Conservation (phyloP, 2,329 filamentous ascomycete genomes). For the Didymella lethalis region DNA sequence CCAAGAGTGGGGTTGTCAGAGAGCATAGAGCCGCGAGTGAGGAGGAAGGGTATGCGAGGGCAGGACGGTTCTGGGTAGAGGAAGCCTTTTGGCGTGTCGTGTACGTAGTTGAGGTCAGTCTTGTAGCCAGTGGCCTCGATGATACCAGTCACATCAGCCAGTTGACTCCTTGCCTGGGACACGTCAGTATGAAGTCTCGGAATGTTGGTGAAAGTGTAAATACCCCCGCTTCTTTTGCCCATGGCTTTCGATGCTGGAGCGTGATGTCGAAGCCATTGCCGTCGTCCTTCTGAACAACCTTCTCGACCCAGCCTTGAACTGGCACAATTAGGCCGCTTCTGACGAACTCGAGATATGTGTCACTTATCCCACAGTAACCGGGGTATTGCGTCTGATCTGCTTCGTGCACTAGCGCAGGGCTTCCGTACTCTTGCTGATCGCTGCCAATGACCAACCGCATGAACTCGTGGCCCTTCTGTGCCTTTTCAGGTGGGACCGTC, state of each 20-base stretch:
- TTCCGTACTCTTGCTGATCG: conserved; percentile 54
- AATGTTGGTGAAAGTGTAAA: background rate
- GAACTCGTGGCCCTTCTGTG: conserved; percentile 62
- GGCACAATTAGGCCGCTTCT: conserved; percentile 63
- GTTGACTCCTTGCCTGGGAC: conserved; percentile 12
- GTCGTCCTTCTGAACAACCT: conserved; percentile 25
- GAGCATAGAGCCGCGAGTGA: conserved; percentile 72
- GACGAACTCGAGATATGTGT: conserved; percentile 77
- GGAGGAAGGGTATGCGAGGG: conserved; percentile 62
- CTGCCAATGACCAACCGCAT: conserved; percentile 54
- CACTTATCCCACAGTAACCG: conserved; percentile 73
- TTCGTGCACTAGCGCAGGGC: conserved; percentile 50
- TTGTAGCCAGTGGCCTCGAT: conserved; percentile 80
- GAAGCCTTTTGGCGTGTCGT: conserved; percentile 61
- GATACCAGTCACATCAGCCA: conserved; percentile 59
- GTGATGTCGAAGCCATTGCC: conserved; percentile 11
- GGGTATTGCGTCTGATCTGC: conserved; percentile 59
- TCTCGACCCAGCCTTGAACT: conserved; percentile 47
- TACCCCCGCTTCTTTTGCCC: conserved; percentile 18
- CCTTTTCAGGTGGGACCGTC: conserved; percentile 67
- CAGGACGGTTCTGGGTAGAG: conserved; percentile 67
- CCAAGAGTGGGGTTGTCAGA: conserved; percentile 70
- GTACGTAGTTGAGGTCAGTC: conserved; percentile 70
- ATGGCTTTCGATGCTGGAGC: conserved; percentile 26
- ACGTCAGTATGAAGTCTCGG: conserved; percentile 10